phyloP scores from a whole-genome alignment of 768 basidiomycete species.

The Leccinum barrowsii region DNA sequence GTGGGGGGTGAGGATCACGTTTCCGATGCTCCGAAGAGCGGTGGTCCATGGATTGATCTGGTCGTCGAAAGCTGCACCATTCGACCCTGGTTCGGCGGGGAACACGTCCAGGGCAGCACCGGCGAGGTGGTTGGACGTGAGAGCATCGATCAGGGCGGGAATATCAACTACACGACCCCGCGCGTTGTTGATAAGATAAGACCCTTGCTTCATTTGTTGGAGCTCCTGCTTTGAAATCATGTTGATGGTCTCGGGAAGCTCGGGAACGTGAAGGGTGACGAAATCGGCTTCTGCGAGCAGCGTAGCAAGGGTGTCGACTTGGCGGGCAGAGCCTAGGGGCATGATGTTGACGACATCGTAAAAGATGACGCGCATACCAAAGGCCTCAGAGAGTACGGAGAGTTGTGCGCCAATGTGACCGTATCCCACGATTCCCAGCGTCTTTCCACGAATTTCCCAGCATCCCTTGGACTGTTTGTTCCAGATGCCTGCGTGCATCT shows the following conservation, averaged over 20 bases:
- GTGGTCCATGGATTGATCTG: constrained; percentile 83
- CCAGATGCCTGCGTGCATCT: constrained; percentile 90
- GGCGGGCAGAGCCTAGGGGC: constrained; percentile 92
- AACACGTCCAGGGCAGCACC: constrained; percentile 92
- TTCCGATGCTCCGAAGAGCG: constrained; percentile 69
- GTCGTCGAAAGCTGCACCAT: constrained; percentile 88
- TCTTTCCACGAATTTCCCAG: constrained; percentile 98
- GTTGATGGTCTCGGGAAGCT: constrained; percentile 92
- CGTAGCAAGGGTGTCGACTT: constrained; percentile 73
- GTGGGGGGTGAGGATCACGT: constrained; percentile 96
- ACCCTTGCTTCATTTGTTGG: constrained; percentile 87
- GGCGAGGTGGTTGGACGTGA: constrained; percentile 84
- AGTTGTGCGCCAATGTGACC: constrained; percentile 98
- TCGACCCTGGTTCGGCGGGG: constrained; percentile 88
- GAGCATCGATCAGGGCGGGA: constrained; percentile 76
- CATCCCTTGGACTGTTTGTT: constrained; percentile 99
- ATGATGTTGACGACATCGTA: constrained; percentile 95
- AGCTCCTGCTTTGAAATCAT: constrained; percentile 82
- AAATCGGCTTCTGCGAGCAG: constrained; percentile 85
- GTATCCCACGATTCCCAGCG: constrained; percentile 95
- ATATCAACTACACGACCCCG: constrained; percentile 96
- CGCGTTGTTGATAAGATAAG: constrained; percentile 97
- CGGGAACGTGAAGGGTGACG: constrained; percentile 94
- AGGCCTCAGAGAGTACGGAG: constrained; percentile 92
- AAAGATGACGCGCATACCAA: constrained; percentile 95